Base-by-base conservation (phyloP, 176 grass and related monocot species). In the Avena atlantica region DNA sequence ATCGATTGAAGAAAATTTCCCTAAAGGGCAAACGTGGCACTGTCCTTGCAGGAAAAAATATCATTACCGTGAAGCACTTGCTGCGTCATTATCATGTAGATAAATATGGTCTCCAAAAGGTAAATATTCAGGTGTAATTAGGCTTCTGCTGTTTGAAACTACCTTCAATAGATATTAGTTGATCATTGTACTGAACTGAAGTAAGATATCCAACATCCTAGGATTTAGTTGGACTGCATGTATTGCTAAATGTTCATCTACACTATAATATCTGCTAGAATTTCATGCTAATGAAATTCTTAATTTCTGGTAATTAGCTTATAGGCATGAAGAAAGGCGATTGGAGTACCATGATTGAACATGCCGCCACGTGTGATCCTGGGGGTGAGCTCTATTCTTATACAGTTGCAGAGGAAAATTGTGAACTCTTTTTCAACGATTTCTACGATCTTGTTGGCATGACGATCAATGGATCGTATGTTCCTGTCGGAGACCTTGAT, bases 361-460 rank as follows among this genome's bases (percentile, higher is more conserved):
- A 79, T 29, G 78, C 59, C 23, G 5, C 21, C 13, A 81, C 9
- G 3, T 12, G 20, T 12, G 78, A 49, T 81, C 78, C 78, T 49
- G 78, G 78, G 40, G 21, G 65, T 12, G 78, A 65, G 42, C 27
- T 81, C 1, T 23, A 81, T 81, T 65, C 59, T 17, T 81, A 81
- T 16, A 29, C 0, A 0, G 78, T 81, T 65, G 15, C 13, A 19
- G 59, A 29, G 8, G 3, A n/a, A n/a, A n/a, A n/a, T n/a, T n/a
- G 0, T 65, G 13, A 65, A 8, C 23, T 81, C 21, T 81, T 78
- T 11, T 78, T 81, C 42, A 81, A 81, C 49, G 78, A 81, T 65
- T 81, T 81, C 59, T 81, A 27, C 49, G 59, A 9, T 81, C 21
- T 81, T 19, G 7, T 31, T 3, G 78, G 59, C 12, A 44, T 65